Conservation (phyloP, 306 rosid genomes). For the Lupinus albus region DNA sequence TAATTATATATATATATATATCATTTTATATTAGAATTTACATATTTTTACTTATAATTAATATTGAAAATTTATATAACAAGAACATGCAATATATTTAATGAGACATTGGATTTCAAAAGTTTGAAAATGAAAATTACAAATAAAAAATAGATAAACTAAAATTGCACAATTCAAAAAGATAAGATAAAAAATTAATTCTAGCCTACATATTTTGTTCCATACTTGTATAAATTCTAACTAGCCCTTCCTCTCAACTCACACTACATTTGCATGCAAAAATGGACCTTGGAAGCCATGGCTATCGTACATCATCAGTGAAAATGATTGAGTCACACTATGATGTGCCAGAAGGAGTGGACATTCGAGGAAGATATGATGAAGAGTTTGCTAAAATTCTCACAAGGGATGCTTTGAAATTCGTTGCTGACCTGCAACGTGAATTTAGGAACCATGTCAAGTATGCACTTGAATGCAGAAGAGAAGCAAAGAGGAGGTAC, state of each 20-base stretch:
- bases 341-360: constrained; percentile 75
- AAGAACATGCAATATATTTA: too few species aligned
- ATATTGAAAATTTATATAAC: too few species aligned
- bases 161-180: too few species aligned
- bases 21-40: too few species aligned
- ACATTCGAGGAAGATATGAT: constrained; percentile 72
- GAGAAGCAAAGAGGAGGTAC: constrained; percentile 68
- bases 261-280: background rate
- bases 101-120: too few species aligned
- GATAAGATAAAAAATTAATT: too few species aligned
- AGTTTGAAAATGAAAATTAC: too few species aligned
- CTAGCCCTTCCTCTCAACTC: background rate
- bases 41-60: too few species aligned
- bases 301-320: constrained; percentile 14
- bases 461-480: constrained; percentile 77
- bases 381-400: constrained; percentile 65
- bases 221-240: constrained; percentile 26
- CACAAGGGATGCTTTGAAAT: constrained; percentile 72
- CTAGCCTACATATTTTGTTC: too few species aligned
- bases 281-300: constrained; percentile 51
- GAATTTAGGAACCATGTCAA: constrained; percentile 70
- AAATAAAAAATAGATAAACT: too few species aligned
- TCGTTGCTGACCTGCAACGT: constrained; percentile 72
- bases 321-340: constrained; percentile 42
- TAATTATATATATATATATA: too few species aligned